phyloP scores from a whole-genome alignment of 106 monocot species.

The Ottelia alismoides region DNA sequence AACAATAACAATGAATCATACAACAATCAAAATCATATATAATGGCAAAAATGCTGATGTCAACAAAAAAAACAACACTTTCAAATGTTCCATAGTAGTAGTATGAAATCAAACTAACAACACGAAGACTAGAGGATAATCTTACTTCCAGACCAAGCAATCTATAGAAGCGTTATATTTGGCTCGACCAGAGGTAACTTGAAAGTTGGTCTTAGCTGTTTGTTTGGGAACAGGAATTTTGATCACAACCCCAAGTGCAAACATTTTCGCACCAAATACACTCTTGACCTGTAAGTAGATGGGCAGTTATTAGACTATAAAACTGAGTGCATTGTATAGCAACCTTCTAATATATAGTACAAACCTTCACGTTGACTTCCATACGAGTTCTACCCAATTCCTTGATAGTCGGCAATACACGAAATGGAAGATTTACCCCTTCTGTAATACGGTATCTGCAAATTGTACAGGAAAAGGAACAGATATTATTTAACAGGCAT shows the following conservation, averaged over 20 bases:
- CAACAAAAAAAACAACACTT: too few species aligned
- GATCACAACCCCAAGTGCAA: slow-evolving; percentile 96
- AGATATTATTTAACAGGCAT: too few species aligned
- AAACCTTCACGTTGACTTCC: slow-evolving; percentile 98
- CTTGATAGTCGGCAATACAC: slow-evolving; percentile 94
- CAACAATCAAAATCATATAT: too few species aligned
- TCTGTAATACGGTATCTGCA: slow-evolving; percentile 96
- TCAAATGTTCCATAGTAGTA: background rate
- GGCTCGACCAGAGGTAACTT: slow-evolving; percentile 95
- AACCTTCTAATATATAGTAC: too few species aligned
- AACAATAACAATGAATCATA: too few species aligned
- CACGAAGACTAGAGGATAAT: background rate
- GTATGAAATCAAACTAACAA: background rate
- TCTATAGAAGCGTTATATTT: slow-evolving; percentile 98
- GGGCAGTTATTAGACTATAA: background rate
- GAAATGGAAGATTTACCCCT: slow-evolving; percentile 97
- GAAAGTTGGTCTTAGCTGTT: slow-evolving; percentile 96
- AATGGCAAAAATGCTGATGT: too few species aligned
- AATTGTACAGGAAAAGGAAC: too few species aligned
- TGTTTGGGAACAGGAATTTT: slow-evolving; percentile 99
- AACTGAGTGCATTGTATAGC: too few species aligned
- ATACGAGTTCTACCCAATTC: slow-evolving; percentile 91
- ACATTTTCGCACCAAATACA: slow-evolving; percentile 96
- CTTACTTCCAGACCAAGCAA: slow-evolving; percentile 99
- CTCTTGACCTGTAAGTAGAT: slow-evolving; percentile 70